These are phyloP conservation scores for Pythium aristosporum DNA, from an alignment of 352 stramenopile genomes.

Conservation along the genomic window DNA sequence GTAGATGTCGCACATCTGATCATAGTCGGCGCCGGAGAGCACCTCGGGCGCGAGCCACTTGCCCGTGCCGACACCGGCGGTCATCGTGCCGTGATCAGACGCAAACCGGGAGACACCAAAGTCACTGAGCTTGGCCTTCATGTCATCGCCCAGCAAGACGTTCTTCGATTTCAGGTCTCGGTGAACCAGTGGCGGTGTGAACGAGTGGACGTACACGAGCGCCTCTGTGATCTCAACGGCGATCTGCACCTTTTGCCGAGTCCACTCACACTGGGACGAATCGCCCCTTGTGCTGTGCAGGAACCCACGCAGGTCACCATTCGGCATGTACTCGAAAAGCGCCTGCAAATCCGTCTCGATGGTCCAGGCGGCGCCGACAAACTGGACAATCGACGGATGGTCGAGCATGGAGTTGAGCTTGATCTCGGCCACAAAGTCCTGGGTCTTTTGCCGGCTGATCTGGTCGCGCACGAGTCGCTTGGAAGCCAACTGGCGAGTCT, in stretches of 20 bases:
- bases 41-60: slow-evolving; percentile 51
- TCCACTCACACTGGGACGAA: background rate
- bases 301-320: slow-evolving; percentile 56
- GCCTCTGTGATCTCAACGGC: slow-evolving; percentile 48
- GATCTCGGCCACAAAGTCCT: slow-evolving; percentile 69
- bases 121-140: slow-evolving; percentile 29
- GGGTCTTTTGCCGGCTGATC: slow-evolving; percentile 37
- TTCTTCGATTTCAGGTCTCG: slow-evolving; percentile 47
- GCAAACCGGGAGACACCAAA: slow-evolving; percentile 26
- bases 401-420: slow-evolving; percentile 61
- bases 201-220: slow-evolving; percentile 49
- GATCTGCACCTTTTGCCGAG: slow-evolving; percentile 33
- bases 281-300: slow-evolving; percentile 18
- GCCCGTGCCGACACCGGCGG: slow-evolving; percentile 19
- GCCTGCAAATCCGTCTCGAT: slow-evolving; percentile 55
- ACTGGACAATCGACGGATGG: slow-evolving; percentile 58
- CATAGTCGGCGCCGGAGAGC: slow-evolving; percentile 35
- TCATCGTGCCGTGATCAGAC: slow-evolving; percentile 23
- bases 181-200: slow-evolving; percentile 41
- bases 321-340: slow-evolving; percentile 71
- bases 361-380: slow-evolving; percentile 70
- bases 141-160: slow-evolving; percentile 35
- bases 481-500: slow-evolving; percentile 38
- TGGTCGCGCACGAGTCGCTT: slow-evolving; percentile 56
- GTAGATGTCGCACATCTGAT: slow-evolving; percentile 43